A percentile compares a stretch with the other conserved stretches of the same genome.
These are phyloP conservation scores for Wickerhamiella kurtzmanii DNA, from an alignment of 805 yeast species.

Conservation along the genomic window DNA sequence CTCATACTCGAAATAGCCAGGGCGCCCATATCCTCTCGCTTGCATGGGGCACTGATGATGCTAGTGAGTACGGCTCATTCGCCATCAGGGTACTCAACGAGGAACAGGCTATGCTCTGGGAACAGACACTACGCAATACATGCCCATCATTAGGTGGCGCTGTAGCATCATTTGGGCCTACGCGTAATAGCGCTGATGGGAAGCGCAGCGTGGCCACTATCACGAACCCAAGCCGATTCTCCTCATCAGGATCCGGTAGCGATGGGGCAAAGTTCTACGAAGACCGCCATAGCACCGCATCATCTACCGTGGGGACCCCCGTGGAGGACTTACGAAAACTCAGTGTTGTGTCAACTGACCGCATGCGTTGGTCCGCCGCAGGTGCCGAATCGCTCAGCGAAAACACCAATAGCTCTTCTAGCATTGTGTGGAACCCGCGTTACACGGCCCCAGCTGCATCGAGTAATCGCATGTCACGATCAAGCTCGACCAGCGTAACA, in stretches of 20 bases:
- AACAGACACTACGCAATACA: conserved; percentile 21
- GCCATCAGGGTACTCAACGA: conserved; percentile 71
- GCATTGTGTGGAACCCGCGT: neutral
- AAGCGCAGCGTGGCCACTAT: neutral
- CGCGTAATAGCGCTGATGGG: neutral
- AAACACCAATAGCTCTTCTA: neutral
- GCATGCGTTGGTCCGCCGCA: conserved; percentile 1
- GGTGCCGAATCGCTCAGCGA: neutral
- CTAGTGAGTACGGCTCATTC: conserved; percentile 75
- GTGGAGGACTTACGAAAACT: conserved; percentile 16
- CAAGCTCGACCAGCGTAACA: neutral
- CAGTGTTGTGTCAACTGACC: conserved; percentile 4
- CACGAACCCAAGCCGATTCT: conserved; percentile 7
- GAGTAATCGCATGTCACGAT: neutral
- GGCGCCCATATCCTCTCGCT: conserved; percentile 23
- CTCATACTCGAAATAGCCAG: conserved; percentile 19
- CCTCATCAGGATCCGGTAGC: conserved; percentile 11
- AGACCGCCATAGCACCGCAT: conserved; percentile 1
- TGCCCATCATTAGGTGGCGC: conserved; percentile 1
- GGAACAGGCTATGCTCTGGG: conserved; percentile 78
- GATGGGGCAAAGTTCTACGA: conserved; percentile 12
- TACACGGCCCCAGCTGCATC: neutral
- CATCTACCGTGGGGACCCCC: conserved; percentile 1
- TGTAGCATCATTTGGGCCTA: neutral
- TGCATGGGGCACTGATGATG: conserved; percentile 37